Conservation (phyloP, 805 yeast species). For the Candida taoyuanica region DNA sequence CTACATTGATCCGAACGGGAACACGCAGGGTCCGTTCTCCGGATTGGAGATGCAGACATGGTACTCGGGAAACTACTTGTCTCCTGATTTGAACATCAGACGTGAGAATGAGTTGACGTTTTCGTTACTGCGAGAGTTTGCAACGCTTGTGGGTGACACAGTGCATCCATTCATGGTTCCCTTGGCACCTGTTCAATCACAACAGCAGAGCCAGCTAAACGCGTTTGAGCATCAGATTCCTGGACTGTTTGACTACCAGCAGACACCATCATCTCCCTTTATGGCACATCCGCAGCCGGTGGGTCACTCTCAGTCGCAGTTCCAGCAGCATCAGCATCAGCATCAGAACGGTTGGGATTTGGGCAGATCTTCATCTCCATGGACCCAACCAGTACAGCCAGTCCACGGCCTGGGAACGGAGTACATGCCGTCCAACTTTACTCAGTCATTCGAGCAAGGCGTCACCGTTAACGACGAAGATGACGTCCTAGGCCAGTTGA, state of each 20-base stretch:
- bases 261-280: conserved; percentile 2
- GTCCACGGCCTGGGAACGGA: conserved; percentile 7
- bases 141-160: conserved; percentile 40
- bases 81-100: conserved; percentile 48
- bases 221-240: conserved; percentile 9
- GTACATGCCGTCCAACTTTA: conserved; percentile 1
- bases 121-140: conserved; percentile 49
- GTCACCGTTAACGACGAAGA: not conserved
- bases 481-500: not conserved
- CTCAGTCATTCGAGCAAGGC: not conserved
- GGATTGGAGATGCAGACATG: conserved; percentile 76
- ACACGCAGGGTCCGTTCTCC: conserved; percentile 77
- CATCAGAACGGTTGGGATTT: conserved; percentile 18
- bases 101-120: conserved; percentile 51
- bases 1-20: conserved; percentile 66
- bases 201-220: conserved; percentile 1
- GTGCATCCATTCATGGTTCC: conserved; percentile 70
- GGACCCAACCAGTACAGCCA: conserved; percentile 15
- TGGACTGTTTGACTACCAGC: conserved; percentile 8
- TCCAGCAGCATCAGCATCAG: conserved; percentile 10
- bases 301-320: too few relatives aligned
- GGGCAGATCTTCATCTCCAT: conserved; percentile 20
- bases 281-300: conserved; percentile 11
- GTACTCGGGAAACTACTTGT: conserved; percentile 59
- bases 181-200: conserved; percentile 29